Percentiles rank a stretch among this genome's conserved stretches.
phyloP scores from a whole-genome alignment of 2,329 filamentous ascomycete genomes.

The Nemania serpens region DNA sequence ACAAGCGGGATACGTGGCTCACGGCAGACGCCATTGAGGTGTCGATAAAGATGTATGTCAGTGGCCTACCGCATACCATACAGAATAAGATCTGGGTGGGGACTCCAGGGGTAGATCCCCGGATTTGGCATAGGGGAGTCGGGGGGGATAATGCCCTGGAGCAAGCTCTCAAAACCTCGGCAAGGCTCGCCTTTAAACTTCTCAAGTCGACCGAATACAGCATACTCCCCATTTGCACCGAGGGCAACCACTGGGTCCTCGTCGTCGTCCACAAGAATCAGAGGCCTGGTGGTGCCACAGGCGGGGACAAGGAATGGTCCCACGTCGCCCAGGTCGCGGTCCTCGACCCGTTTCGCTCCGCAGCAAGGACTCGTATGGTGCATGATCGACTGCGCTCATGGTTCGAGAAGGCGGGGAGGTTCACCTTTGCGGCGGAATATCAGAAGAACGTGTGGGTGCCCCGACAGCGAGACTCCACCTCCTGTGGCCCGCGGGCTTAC shows the following conservation, averaged over 20 bases:
- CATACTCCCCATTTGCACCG: constrained; percentile 28
- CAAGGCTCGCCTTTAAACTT: neutral
- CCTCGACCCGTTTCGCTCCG: constrained; percentile 23
- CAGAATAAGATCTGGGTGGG: constrained; percentile 23
- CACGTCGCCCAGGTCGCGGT: constrained; percentile 26
- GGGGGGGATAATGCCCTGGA: neutral
- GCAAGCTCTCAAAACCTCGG: neutral
- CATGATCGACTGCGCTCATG: neutral
- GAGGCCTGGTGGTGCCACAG: neutral
- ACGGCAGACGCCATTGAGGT: constrained; percentile 27
- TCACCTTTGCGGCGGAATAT: constrained; percentile 9
- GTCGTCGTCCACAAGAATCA: constrained; percentile 29
- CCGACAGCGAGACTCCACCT: constrained; percentile 24
- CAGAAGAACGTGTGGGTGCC: constrained; percentile 23
- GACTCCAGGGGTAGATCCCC: neutral
- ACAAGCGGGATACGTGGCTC: constrained; percentile 23
- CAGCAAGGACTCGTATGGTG: neutral
- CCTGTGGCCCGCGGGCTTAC: constrained; percentile 33
- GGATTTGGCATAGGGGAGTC: neutral
- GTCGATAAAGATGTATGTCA: constrained; percentile 12
- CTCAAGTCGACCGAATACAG: constrained; percentile 27
- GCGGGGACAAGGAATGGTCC: constrained; percentile 6
- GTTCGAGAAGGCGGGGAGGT: neutral
- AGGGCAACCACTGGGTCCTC: constrained; percentile 31
- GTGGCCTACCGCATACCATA: constrained; percentile 15